These are phyloP conservation scores for Pseudogymnoascus sp. DNA, from an alignment of 2,329 filamentous ascomycete species.

Conservation along the genomic window DNA sequence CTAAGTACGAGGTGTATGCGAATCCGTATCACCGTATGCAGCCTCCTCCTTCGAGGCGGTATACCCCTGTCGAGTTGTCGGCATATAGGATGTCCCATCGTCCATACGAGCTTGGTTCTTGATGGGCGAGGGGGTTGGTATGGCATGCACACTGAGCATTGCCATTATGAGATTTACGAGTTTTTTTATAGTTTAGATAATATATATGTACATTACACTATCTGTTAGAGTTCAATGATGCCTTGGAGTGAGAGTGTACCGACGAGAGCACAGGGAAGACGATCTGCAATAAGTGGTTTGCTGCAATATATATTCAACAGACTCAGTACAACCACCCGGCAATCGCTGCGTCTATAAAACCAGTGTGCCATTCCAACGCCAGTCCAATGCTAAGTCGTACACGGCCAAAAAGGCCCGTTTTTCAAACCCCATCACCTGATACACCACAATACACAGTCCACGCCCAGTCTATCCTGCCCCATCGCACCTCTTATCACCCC, in stretches of 20 bases:
- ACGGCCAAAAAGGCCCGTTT: background rate
- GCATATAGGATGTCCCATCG: background rate
- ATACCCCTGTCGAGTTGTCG: background rate
- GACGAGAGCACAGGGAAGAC: background rate
- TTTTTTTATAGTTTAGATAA: background rate
- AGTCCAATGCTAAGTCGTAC: constrained; percentile 6
- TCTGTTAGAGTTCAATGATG: background rate
- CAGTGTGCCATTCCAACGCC: constrained; percentile 7
- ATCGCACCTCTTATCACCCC: background rate
- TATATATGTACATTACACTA: no score
- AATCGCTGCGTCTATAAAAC: constrained; percentile 2
- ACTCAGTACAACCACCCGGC: background rate
- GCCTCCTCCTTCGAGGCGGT: background rate
- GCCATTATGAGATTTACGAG: background rate
- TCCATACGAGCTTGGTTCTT: background rate
- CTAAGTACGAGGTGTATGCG: background rate
- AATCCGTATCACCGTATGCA: background rate
- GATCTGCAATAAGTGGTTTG: background rate
- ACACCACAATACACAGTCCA: background rate
- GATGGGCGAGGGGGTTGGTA: background rate
- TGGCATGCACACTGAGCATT: background rate
- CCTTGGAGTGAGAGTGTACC: background rate
- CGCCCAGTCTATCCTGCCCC: background rate
- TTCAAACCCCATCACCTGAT: background rate
- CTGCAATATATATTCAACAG: background rate